Conservation (phyloP, 2,329 filamentous ascomycete genomes). For the Paracoccidioides lutzii region DNA sequence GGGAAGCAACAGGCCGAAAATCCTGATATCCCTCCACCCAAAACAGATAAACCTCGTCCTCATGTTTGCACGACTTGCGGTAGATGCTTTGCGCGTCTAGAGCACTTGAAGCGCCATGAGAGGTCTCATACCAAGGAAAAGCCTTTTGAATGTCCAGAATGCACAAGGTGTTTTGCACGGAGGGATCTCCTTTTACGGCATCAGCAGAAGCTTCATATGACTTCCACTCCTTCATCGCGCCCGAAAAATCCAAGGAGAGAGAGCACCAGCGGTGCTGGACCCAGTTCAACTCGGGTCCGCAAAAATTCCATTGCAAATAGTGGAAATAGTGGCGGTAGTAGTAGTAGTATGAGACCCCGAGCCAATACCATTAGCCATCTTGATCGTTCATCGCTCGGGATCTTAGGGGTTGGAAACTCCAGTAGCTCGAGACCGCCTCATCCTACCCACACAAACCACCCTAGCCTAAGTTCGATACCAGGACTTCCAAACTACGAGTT, state of each 20-base stretch:
- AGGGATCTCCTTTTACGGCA: constrained; percentile 84
- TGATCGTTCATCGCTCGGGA: constrained; percentile 61
- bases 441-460: constrained; percentile 54
- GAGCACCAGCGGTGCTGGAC: constrained; percentile 62
- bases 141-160: constrained; percentile 94
- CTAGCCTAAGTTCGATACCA: constrained; percentile 57
- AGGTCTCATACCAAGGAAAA: constrained; percentile 98
- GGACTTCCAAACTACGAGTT: constrained; percentile 42
- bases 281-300: constrained; percentile 61
- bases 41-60: constrained; percentile 93
- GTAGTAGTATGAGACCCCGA: constrained; percentile 61
- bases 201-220: constrained; percentile 97
- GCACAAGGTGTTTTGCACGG: constrained; percentile 84
- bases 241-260: constrained; percentile 74
- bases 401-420: constrained; percentile 30
- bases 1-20: constrained; percentile 6
- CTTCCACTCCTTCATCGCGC: constrained; percentile 72
- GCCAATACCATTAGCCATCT: constrained; percentile 96
- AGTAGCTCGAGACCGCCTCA: constrained; percentile 16
- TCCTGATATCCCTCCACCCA: constrained; percentile 39
- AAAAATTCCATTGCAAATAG: constrained; percentile 75
- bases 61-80: constrained; percentile 87
- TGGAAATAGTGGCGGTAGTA: constrained; percentile 22
- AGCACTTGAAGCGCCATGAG: constrained; percentile 95
- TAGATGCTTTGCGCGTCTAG: constrained; percentile 83